phyloP scores from a whole-genome alignment of 768 basidiomycete genomes.

The Lyophyllum shimeji region DNA sequence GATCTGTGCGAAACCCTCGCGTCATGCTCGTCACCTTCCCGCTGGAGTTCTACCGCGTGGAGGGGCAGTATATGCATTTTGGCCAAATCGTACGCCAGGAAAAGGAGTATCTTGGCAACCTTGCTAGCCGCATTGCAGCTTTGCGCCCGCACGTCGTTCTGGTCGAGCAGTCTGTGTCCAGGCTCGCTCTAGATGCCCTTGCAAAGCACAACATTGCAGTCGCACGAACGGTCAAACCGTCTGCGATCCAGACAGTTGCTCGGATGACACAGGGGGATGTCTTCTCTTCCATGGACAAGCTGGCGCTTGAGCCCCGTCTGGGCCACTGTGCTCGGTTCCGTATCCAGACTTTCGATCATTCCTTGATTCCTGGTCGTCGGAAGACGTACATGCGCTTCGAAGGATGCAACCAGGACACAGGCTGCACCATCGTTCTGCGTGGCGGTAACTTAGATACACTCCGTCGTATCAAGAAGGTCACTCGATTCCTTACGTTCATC shows the following conservation, averaged over 20 bases:
- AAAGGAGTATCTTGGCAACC: slow-evolving; percentile 86
- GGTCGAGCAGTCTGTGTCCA: slow-evolving; percentile 88
- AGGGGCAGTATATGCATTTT: slow-evolving; percentile 92
- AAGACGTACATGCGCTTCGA: slow-evolving; percentile 99
- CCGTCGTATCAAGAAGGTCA: slow-evolving; percentile 86
- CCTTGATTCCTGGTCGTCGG: slow-evolving; percentile 87
- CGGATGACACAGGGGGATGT: slow-evolving; percentile 94
- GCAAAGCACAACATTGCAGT: slow-evolving; percentile 86
- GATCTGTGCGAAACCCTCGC: slow-evolving; percentile 79
- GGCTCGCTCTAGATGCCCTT: slow-evolving; percentile 85
- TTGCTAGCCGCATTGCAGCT: slow-evolving; percentile 88
- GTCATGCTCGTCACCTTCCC: slow-evolving; percentile 97
- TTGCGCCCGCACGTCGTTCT: slow-evolving; percentile 90
- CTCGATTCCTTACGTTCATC: slow-evolving; percentile 88
- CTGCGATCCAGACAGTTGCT: slow-evolving; percentile 85
- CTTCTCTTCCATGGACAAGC: slow-evolving; percentile 92
- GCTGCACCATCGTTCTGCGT: slow-evolving; percentile 90
- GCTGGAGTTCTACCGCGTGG: slow-evolving; percentile 88
- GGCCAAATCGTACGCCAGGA: slow-evolving; percentile 90
- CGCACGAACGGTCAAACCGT: slow-evolving; percentile 84
- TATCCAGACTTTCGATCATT: slow-evolving; percentile 93
- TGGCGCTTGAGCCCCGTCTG: slow-evolving; percentile 84
- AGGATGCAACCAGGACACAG: slow-evolving; percentile 89
- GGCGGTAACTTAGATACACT: slow-evolving; percentile 84
- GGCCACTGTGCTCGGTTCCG: slow-evolving; percentile 86